A percentile compares a stretch with the other conserved stretches of the same genome.
These are phyloP conservation scores for Fusarium nelsonii DNA, from an alignment of 2,329 filamentous ascomycete genomes.

Conservation along the genomic window DNA sequence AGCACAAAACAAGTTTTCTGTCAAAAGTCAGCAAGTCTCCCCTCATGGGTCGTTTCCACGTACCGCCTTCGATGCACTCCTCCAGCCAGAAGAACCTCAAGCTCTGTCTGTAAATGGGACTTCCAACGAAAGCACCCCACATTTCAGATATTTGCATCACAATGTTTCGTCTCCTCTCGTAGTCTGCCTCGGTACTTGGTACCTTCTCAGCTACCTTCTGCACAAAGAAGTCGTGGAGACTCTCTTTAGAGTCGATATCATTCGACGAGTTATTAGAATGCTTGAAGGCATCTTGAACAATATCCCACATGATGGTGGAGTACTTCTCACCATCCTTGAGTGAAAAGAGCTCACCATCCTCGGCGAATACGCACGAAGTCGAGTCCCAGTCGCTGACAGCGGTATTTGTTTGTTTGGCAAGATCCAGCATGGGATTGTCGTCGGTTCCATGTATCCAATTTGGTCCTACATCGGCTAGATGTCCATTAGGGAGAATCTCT, in stretches of 20 bases:
- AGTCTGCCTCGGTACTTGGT: constrained; percentile 58
- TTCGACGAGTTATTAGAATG: constrained; percentile 70
- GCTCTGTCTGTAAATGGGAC: constrained; percentile 72
- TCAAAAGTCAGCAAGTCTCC: constrained; percentile 4
- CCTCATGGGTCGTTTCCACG: constrained; percentile 27
- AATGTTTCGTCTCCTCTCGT: constrained; percentile 56
- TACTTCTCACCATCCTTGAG: constrained; percentile 60
- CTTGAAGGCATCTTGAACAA: constrained; percentile 75
- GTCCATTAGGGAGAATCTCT: constrained; percentile 60
- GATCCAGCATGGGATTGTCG: constrained; percentile 76
- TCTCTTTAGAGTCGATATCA: constrained; percentile 61
- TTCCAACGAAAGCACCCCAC: constrained; percentile 80
- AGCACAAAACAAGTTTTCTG: constrained; percentile 71
- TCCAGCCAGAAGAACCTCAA: constrained; percentile 84
- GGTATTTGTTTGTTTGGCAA: constrained; percentile 72
- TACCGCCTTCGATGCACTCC: constrained; percentile 79
- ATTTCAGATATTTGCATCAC: constrained; percentile 69
- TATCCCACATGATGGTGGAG: constrained; percentile 72
- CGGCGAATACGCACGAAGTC: constrained; percentile 67
- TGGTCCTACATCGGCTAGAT: constrained; percentile 72
- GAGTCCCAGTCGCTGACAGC: constrained; percentile 62
- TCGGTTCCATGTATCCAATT: constrained; percentile 85
- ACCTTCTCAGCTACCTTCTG: constrained; percentile 60
- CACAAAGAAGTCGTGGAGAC: constrained; percentile 67
- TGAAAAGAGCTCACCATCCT: constrained; percentile 65